Evolutionary conservation across 2,329 filamentous ascomycete species (phyloP), one percentile per base, ranked within the genome.

Genomic region (Ophiostoma perfectum): DNA sequence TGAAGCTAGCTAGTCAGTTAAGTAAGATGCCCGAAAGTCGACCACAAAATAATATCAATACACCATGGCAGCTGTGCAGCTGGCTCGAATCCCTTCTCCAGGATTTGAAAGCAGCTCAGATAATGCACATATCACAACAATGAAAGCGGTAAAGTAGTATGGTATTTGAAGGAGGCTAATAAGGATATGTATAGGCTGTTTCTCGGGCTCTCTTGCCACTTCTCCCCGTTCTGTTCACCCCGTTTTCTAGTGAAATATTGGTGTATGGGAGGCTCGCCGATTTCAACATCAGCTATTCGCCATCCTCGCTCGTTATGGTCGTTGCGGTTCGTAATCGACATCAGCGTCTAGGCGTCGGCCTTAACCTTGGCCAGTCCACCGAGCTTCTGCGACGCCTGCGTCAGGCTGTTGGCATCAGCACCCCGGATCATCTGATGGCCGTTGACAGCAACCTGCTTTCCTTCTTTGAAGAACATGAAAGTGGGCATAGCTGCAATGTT

Each of bases 401-500:
- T 65, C 64, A 65, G 44, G 44, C 64, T 65, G 44, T 49, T 65
- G 64, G 64, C 64, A 14, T 64, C 63, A 5, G 39, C 63, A 8
- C 63, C 63, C 18, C 63, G 63, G n/a, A 64, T 64, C n/a, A 16
- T 44, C 16, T 41, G 41, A 41, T 64, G 63, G 6, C 63, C 63
- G 63, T 64, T 64, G 42, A 64, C 63, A 18, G 64, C 64, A 27
- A 65, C 64, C 44, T 65, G 64, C 64, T 65, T 65, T 44, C 64
- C 64, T 27, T 65, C 64, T 45, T 65, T 65, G 77, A 88, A 86
- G 77, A 87, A 83, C 75, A 84, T 78, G 75, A 88, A 87, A 52
- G 85, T 85, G 16, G 85, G 85, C 79, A 88, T 84, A 74, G 82
- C 81, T 42, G 80, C 78, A 74, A 88, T 78, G 74, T 78, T 77